These are phyloP conservation scores for Prototheca cutis DNA, from an alignment of 163 green algal species.

Conservation along the genomic window DNA sequence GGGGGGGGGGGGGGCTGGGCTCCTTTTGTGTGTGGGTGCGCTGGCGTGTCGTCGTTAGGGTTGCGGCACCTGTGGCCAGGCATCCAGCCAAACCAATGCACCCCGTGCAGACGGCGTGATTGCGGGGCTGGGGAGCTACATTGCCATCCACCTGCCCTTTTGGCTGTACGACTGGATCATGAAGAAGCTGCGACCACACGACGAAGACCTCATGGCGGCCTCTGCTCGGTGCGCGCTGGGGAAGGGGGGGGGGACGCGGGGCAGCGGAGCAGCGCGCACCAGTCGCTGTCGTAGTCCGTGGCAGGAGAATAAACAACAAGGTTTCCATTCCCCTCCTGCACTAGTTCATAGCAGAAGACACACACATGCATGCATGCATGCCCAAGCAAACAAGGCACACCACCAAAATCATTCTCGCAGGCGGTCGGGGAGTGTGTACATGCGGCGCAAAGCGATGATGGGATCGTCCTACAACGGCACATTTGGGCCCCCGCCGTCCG, in stretches of 20 bases:
- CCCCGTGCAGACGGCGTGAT: constrained; percentile 48
- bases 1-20: not conserved
- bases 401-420: no score
- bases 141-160: constrained; percentile 34
- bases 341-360: not conserved
- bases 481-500: not conserved
- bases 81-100: not conserved
- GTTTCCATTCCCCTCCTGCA: not conserved
- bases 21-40: no score
- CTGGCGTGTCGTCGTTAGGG: no score
- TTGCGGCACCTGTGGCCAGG: not conserved
- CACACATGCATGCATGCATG: no score
- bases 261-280: not conserved
- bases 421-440: not conserved
- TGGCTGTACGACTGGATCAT: constrained; percentile 9
- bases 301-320: not conserved
- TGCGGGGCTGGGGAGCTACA: constrained; percentile 43
- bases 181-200: not conserved
- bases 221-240: not conserved
- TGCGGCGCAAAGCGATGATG: constrained; percentile 1
- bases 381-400: no score
- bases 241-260: not conserved
- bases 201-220: not conserved
- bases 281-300: not conserved
- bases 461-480: not conserved